Conservation (phyloP, 169 alveolate species). For the Eimeria maxima region DNA sequence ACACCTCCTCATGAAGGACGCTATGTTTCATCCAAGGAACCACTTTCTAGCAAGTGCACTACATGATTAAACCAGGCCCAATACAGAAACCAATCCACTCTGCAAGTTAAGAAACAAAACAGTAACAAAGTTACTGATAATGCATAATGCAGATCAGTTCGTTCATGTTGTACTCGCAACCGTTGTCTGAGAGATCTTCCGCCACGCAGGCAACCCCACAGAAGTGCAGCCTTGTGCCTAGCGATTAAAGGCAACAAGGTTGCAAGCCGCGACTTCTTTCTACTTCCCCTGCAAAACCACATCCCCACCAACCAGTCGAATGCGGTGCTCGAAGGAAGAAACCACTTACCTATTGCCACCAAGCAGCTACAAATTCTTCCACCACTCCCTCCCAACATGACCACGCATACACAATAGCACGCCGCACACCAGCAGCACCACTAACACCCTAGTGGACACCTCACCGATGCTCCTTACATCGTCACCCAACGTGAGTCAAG, state of each 20-base stretch:
- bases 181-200: conserved; percentile 42
- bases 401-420: too few species aligned
- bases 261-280: conserved; percentile 17
- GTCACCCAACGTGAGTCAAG: too few species aligned
- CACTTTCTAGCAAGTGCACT: background rate
- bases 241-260: conserved; percentile 49
- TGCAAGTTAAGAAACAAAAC: background rate
- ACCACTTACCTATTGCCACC: background rate
- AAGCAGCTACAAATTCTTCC: too few species aligned
- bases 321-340: conserved; percentile 76
- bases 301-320: conserved; percentile 46
- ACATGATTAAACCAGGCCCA: background rate
- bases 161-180: conserved; percentile 82
- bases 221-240: conserved; percentile 32
- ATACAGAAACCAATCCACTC: background rate
- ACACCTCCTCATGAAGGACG: conserved; percentile 35
- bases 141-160: background rate
- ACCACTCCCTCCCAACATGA: too few species aligned
- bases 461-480: too few species aligned
- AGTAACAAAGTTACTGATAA: background rate
- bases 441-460: too few species aligned
- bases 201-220: conserved; percentile 27
- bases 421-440: too few species aligned
- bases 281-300: conserved; percentile 71
- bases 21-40: background rate